phyloP scores from a whole-genome alignment of 345 rosid species.

The Hypericum androsaemum region DNA sequence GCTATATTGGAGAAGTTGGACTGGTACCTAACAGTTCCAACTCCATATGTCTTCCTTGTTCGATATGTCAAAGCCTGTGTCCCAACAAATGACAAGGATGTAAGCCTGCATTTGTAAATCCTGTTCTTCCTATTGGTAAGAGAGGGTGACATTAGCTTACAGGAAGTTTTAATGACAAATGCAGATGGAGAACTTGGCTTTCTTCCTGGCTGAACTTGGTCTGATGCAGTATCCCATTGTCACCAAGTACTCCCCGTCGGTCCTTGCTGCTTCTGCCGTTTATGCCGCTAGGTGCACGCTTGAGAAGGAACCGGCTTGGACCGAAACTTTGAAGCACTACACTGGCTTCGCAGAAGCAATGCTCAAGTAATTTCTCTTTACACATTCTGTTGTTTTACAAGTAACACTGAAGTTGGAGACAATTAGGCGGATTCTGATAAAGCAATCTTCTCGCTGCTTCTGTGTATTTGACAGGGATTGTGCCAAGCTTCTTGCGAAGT shows the following conservation, averaged over 20 bases:
- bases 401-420: too few relatives aligned
- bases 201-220: constrained; percentile 65
- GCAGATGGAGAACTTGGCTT: constrained; percentile 68
- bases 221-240: constrained; percentile 49
- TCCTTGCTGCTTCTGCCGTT: constrained; percentile 84
- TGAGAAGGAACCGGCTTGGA: constrained; percentile 59
- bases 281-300: constrained; percentile 75
- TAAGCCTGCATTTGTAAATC: constrained; percentile 7
- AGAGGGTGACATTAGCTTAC: background rate
- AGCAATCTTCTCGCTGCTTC: too few relatives aligned
- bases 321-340: constrained; percentile 53
- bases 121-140: background rate
- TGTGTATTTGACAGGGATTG: constrained; percentile 41
- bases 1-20: constrained; percentile 57
- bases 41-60: constrained; percentile 74
- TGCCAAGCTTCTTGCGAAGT: constrained; percentile 45
- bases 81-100: constrained; percentile 48
- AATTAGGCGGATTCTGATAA: too few relatives aligned
- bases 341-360: constrained; percentile 58
- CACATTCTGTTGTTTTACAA: too few relatives aligned
- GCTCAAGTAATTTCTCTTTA: constrained; percentile 34
- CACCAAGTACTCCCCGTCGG: constrained; percentile 38
- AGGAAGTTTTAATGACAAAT: background rate
- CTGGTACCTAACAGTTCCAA: constrained; percentile 81
- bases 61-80: constrained; percentile 67